Percentiles rank a stretch among this genome's conserved stretches.
These are phyloP conservation scores for Eucalyptus shirleyi DNA, from an alignment of 345 rosid genomes.

Conservation along the genomic window DNA sequence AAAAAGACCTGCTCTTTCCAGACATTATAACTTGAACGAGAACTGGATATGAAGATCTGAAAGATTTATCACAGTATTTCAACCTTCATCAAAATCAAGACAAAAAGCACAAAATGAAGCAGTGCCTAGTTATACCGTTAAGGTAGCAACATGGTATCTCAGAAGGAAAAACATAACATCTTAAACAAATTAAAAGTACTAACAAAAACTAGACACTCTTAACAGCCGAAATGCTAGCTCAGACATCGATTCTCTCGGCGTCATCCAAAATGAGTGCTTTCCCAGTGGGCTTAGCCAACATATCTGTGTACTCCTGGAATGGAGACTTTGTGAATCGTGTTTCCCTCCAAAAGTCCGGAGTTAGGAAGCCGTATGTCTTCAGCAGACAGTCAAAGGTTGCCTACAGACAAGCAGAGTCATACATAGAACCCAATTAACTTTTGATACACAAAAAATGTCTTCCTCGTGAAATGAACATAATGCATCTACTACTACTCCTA, in stretches of 20 bases:
- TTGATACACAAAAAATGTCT: not conserved
- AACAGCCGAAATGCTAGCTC: not conserved
- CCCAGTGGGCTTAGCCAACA: slow-evolving; percentile 24
- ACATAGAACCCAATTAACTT: not conserved
- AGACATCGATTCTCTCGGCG: slow-evolving; percentile 8
- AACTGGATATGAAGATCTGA: not conserved
- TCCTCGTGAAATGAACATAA: not conserved
- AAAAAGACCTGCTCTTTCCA: not conserved
- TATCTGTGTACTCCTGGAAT: slow-evolving; percentile 42
- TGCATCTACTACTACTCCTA: not conserved
- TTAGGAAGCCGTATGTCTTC: slow-evolving; percentile 49
- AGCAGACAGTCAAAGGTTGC: slow-evolving; percentile 45
- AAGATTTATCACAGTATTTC: not conserved
- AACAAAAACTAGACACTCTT: not conserved
- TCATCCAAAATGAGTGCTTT: slow-evolving; percentile 16
- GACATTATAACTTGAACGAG: not conserved
- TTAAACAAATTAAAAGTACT: not conserved
- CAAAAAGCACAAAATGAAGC: not conserved
- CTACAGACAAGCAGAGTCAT: slow-evolving; percentile 2
- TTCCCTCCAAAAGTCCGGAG: slow-evolving; percentile 54
- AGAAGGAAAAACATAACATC: not conserved
- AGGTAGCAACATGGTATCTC: not conserved
- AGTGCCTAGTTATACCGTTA: not conserved
- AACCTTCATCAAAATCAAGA: not conserved
- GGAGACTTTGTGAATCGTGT: slow-evolving; percentile 36